A percentile compares a stretch with the other conserved stretches of the same genome.
phyloP scores from a whole-genome alignment of 2,329 filamentous ascomycete species.

The Dendrostoma leiphaemia region DNA sequence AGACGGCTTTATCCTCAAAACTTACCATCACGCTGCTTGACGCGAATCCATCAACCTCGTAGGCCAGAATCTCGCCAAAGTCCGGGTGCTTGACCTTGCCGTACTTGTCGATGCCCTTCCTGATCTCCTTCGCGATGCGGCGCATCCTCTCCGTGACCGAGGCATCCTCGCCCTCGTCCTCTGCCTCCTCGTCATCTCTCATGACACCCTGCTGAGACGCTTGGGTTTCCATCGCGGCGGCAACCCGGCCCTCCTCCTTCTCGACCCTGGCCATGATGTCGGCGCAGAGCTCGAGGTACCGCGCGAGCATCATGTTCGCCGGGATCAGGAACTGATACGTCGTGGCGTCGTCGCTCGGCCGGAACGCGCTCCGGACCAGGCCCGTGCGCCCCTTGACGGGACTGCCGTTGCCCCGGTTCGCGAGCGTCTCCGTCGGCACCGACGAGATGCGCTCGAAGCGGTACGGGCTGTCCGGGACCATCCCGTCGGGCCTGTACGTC shows the following conservation, averaged over 20 bases:
- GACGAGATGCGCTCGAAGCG: slow-evolving; percentile 68
- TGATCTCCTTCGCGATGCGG: slow-evolving; percentile 56
- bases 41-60: slow-evolving; percentile 59
- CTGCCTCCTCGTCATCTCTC: not conserved
- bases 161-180: not conserved
- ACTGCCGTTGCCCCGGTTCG: slow-evolving; percentile 66
- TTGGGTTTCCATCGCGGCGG: not conserved
- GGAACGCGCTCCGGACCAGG: slow-evolving; percentile 72
- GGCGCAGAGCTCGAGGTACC: slow-evolving; percentile 46
- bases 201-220: slow-evolving; percentile 1
- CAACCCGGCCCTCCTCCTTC: slow-evolving; percentile 29
- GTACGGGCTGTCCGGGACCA: slow-evolving; percentile 57
- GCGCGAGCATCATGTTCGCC: slow-evolving; percentile 69
- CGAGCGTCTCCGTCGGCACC: slow-evolving; percentile 69
- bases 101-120: slow-evolving; percentile 63
- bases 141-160: slow-evolving; percentile 44
- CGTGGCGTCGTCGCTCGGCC: slow-evolving; percentile 76
- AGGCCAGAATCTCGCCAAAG: slow-evolving; percentile 63
- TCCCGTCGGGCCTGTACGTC: slow-evolving; percentile 61
- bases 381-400: slow-evolving; percentile 68
- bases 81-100: slow-evolving; percentile 61
- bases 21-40: slow-evolving; percentile 19
- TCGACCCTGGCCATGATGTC: slow-evolving; percentile 30
- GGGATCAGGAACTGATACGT: slow-evolving; percentile 78
- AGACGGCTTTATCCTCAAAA: too few species aligned